Conservation (phyloP, 2,329 filamentous ascomycete genomes). For the Neonectria punicea region DNA sequence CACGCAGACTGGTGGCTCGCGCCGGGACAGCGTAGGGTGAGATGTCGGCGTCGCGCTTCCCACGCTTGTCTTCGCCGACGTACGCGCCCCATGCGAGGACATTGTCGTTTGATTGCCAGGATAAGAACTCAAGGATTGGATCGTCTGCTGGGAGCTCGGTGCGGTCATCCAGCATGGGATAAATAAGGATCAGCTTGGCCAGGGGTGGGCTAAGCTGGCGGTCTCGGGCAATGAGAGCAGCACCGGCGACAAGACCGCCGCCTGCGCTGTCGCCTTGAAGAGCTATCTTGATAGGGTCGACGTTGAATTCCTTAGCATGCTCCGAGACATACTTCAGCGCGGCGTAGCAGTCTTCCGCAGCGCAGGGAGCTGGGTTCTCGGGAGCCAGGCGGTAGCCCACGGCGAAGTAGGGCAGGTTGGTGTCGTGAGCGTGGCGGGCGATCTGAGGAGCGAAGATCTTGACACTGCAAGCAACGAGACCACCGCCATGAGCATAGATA, state of each 20-base stretch:
- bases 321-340: slow-evolving; percentile 40
- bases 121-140: slow-evolving; percentile 2
- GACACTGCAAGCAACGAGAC: slow-evolving; percentile 48
- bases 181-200: slow-evolving; percentile 47
- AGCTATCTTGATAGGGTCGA: slow-evolving; percentile 35
- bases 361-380: slow-evolving; percentile 50
- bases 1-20: neutral
- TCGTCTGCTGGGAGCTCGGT: slow-evolving; percentile 22
- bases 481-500: slow-evolving; percentile 54
- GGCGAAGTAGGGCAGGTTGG: slow-evolving; percentile 49
- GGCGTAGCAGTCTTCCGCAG: slow-evolving; percentile 51
- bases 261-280: slow-evolving; percentile 40
- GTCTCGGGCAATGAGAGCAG: slow-evolving; percentile 54
- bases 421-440: slow-evolving; percentile 36
- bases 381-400: slow-evolving; percentile 57
- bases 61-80: neutral
- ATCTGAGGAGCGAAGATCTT: slow-evolving; percentile 40
- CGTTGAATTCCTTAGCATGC: slow-evolving; percentile 31
- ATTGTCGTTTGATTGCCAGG: slow-evolving; percentile 1
- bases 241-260: slow-evolving; percentile 33
- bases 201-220: slow-evolving; percentile 39
- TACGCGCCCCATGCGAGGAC: neutral
- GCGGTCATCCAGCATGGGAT: slow-evolving; percentile 50
- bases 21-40: slow-evolving; percentile 11
- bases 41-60: neutral